Evolutionary conservation across 495 filamentous ascomycete genomes (phyloP).

Genomic region (Podospora bellae-mahoneyi): DNA sequence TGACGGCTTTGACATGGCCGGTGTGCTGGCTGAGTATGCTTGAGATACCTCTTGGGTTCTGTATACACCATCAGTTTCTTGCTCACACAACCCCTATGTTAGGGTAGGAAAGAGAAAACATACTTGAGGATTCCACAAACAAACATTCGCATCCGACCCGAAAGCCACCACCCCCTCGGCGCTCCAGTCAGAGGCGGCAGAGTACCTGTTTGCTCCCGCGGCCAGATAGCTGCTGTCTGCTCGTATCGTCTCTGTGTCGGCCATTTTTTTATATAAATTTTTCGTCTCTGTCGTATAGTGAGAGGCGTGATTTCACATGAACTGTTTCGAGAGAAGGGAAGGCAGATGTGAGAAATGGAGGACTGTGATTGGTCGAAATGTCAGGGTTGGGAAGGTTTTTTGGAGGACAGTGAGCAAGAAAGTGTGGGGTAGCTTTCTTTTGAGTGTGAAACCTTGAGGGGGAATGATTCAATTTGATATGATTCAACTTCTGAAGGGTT

Average conservation of each 20-base stretch:
- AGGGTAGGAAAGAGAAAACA: conserved; percentile 26
- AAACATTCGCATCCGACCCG: conserved; percentile 83
- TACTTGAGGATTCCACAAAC: conserved; percentile 83
- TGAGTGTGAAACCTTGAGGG: neutral
- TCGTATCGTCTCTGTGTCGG: conserved; percentile 8
- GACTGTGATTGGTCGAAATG: neutral
- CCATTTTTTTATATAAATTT: conserved; percentile 18
- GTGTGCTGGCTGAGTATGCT: conserved; percentile 75
- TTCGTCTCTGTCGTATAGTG: conserved; percentile 2
- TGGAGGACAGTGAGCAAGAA: neutral
- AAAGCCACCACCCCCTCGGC: conserved; percentile 73
- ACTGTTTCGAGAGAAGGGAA: neutral
- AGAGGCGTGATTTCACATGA: neutral
- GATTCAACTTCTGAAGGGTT: too few species aligned
- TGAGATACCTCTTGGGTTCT: conserved; percentile 61
- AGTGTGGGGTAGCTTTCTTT: neutral
- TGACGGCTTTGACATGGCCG: conserved; percentile 78
- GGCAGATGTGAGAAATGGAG: neutral
- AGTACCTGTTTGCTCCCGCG: conserved; percentile 84
- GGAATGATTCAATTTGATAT: neutral
- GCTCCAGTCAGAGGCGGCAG: conserved; percentile 89
- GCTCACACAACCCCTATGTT: neutral
- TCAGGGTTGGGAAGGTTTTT: neutral
- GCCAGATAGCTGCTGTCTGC: conserved; percentile 62
- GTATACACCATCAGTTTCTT: neutral